These are phyloP conservation scores for Breviolum minutum DNA, from an alignment of 73 alveolate genomes.

Conservation along the genomic window DNA sequence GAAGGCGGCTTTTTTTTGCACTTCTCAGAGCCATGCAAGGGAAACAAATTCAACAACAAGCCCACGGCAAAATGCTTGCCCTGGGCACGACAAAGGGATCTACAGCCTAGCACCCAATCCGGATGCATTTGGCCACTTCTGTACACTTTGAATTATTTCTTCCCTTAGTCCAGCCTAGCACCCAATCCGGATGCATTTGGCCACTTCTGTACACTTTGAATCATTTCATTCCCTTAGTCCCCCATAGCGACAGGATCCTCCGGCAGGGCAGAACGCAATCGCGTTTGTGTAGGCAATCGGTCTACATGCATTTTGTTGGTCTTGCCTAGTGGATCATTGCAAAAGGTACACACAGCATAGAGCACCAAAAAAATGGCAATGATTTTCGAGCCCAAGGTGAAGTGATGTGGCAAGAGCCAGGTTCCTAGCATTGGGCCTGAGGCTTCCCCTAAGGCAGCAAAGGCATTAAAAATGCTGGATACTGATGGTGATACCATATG, in stretches of 20 bases:
- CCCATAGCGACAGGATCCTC: background rate
- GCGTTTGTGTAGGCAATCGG: conserved; percentile 28
- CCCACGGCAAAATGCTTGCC: background rate
- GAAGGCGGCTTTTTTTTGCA: background rate
- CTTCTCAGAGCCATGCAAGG: background rate
- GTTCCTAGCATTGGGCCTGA: conserved; percentile 46
- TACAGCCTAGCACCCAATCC: conserved; percentile 55
- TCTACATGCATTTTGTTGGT: background rate
- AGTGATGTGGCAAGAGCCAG: conserved; percentile 56
- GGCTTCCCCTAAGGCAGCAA: conserved; percentile 47
- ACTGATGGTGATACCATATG: conserved; percentile 35
- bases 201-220: background rate
- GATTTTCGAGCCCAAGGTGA: background rate
- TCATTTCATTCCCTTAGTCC: background rate
- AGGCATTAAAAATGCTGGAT: conserved; percentile 29
- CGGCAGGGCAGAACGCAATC: conserved; percentile 36
- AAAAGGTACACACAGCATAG: conserved; percentile 26
- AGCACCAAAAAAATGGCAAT: conserved; percentile 47
- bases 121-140: conserved; percentile 23
- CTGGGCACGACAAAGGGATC: background rate
- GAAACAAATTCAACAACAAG: background rate
- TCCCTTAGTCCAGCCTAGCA: background rate
- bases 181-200: conserved; percentile 14
- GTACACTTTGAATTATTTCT: background rate
- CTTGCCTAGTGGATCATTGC: background rate